These are phyloP conservation scores for Hymenoscyphus linearis DNA, from an alignment of 2,329 filamentous ascomycete species.

Conservation along the genomic window DNA sequence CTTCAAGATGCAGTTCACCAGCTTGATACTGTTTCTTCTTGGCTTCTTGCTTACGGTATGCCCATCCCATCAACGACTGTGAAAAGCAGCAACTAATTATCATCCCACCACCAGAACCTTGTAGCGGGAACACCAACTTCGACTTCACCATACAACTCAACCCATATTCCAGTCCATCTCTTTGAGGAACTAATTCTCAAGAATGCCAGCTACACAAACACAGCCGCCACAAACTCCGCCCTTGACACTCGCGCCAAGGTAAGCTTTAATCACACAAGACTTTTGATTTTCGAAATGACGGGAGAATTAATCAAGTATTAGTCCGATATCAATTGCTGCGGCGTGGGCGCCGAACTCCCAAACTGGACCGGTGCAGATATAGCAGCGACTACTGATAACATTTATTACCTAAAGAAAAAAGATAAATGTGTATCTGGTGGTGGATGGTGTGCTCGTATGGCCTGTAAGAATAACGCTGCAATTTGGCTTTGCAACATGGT, in stretches of 20 bases:
- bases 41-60: background rate
- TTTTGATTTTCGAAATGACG: background rate
- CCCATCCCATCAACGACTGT: background rate
- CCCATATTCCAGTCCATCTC: background rate
- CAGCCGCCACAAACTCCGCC: background rate
- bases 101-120: background rate
- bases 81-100: background rate
- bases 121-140: background rate
- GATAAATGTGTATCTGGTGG: background rate
- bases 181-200: background rate
- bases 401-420: background rate
- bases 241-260: background rate
- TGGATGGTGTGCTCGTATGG: background rate
- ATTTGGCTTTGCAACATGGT: background rate
- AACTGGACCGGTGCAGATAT: background rate
- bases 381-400: background rate
- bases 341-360: background rate
- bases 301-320: background rate
- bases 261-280: background rate
- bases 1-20: background rate
- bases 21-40: background rate
- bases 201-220: background rate
- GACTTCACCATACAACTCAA: background rate
- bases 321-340: background rate
- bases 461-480: background rate